Base-by-base conservation (phyloP, 2,329 filamentous ascomycete genomes). In the Aspergillus persii region DNA sequence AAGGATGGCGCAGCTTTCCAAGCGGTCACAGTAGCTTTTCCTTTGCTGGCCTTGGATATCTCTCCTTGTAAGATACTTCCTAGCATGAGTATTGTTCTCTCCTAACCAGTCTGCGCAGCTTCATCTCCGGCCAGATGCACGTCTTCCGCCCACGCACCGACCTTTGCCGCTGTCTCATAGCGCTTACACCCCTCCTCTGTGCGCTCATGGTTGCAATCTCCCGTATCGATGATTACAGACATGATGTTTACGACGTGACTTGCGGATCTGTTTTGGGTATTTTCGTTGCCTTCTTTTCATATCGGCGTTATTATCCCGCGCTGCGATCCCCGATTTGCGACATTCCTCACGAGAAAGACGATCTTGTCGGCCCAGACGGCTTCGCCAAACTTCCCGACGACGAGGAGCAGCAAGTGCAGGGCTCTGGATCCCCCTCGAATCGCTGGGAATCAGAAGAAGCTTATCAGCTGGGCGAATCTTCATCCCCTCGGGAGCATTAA, bases 1-100 rank as follows among this genome's bases (percentile, higher is more conserved):
- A 89, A 66, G 86, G 86, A 30, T 89, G 84, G 84, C 79, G 86
- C 59, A 86, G 83, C 62, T 89, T 88, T 61, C 86, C 86, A 0
- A 85, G 82, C 57, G 86, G 86, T 7, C 86, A 89, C 66, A 83
- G 80, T 62, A 86, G 83, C 65, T 86, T 86, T 64, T 78, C 84
- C 0, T 89, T 88, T 68, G 78, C 78, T 31, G 86, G 86, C 0
- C 69, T 89, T 4, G 86, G 86, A 2, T 88, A 85, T 68, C 71
- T 88, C 30, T 77, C 81, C 2, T 68, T 81, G 75, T 80, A 64
- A 65, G 74, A 64, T 50, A 57, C n/a, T 11, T n/a, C 36, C 12
- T 15, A 11, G 8, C 15, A 4, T n/a, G 3, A 41, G 12, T 31
- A 47, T 39, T 26, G 18, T n/a, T 53, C n/a, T 23, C 36, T 41